These are phyloP conservation scores for Tricladium varicosporioides DNA, from an alignment of 2,329 filamentous ascomycete species.

Conservation along the genomic window DNA sequence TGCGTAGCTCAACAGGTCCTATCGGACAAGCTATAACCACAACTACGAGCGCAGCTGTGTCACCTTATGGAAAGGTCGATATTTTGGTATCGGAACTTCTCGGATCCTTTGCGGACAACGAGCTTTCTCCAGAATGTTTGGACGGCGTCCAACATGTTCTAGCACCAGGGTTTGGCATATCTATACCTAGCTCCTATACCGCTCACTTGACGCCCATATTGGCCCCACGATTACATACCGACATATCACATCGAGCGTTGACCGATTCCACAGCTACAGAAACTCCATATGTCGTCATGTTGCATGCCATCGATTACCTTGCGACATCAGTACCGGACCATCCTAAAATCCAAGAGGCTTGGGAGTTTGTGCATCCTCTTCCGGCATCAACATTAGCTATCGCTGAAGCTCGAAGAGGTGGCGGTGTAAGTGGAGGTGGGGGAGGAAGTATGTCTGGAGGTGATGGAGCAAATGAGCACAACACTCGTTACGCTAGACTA, in stretches of 20 bases:
- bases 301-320: constrained; percentile 86
- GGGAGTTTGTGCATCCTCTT: constrained; percentile 80
- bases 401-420: constrained; percentile 55
- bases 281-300: constrained; percentile 91
- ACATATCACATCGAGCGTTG: constrained; percentile 63
- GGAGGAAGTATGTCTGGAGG: constrained; percentile 72
- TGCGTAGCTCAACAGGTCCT: constrained; percentile 37
- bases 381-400: constrained; percentile 54
- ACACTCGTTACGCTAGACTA: constrained; percentile 74
- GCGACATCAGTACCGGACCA: constrained; percentile 60
- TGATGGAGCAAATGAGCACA: constrained; percentile 86
- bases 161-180: constrained; percentile 76
- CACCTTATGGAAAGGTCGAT: constrained; percentile 70
- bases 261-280: constrained; percentile 74
- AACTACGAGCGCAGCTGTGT: constrained; percentile 35
- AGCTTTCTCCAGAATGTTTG: constrained; percentile 92
- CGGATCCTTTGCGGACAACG: constrained; percentile 95
- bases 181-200: constrained; percentile 89
- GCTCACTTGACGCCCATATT: constrained; percentile 91
- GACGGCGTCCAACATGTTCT: constrained; percentile 93
- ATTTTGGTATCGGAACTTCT: constrained; percentile 93
- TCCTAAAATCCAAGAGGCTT: constrained; percentile 69
- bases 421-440: constrained; percentile 64
- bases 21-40: constrained; percentile 38
- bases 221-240: constrained; percentile 79